Evolutionary conservation across 2,329 filamentous ascomycete species (phyloP).

Genomic region (Phialophora chinensis): DNA sequence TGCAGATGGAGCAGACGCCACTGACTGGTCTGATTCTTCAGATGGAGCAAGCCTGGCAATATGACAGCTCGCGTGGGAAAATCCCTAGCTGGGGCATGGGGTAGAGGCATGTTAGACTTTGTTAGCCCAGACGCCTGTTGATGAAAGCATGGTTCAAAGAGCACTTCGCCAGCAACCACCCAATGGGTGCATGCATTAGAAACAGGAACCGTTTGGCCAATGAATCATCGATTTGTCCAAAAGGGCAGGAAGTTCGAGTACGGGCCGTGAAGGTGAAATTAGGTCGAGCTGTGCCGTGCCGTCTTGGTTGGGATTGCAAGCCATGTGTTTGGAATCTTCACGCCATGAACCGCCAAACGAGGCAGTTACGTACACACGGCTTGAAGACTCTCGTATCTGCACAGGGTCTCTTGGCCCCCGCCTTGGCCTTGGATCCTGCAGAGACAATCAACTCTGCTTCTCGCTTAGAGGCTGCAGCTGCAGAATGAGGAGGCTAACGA

Average conservation of each 20-base stretch:
- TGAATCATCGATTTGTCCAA: not conserved
- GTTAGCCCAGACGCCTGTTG: not conserved
- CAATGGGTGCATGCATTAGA: not conserved
- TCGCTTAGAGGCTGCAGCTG: not conserved
- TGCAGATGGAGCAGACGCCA: not conserved
- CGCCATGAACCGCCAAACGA: not conserved
- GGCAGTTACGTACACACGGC: not conserved
- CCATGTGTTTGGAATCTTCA: not conserved
- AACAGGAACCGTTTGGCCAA: not conserved
- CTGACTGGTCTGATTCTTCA: not conserved
- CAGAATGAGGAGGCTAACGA: not conserved
- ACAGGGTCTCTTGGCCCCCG: not conserved
- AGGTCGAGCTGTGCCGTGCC: not conserved
- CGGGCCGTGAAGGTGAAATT: not conserved
- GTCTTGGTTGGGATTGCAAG: not conserved
- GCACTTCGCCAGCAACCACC: too few species aligned
- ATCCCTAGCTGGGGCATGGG: slow-evolving; percentile 1
- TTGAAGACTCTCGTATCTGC: not conserved
- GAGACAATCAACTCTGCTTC: not conserved
- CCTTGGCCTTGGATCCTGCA: not conserved
- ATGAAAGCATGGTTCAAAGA: not conserved
- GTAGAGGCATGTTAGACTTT: not conserved
- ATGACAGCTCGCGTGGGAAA: slow-evolving; percentile 2
- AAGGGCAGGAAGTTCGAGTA: not conserved
- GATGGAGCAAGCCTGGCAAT: not conserved